phyloP scores from a whole-genome alignment of 805 yeast genomes.

The Ogataea ganodermae region DNA sequence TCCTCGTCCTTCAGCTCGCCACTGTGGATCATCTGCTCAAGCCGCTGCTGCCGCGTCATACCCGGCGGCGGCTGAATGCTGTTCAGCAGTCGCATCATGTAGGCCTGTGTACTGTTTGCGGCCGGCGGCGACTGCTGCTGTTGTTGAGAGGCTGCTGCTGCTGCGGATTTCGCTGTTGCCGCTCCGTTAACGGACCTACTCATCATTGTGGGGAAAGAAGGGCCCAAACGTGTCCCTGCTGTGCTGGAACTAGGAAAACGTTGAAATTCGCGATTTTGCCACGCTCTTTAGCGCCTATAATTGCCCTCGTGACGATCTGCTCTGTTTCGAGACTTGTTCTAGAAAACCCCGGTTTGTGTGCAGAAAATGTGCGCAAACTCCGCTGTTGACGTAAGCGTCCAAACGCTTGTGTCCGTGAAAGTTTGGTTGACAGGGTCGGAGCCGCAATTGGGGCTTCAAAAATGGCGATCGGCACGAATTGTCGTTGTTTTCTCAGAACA shows the following conservation, averaged over 20 bases:
- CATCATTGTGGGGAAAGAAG: constrained; percentile 9
- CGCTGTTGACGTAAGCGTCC: background rate
- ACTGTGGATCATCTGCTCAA: constrained; percentile 34
- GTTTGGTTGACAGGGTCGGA: background rate
- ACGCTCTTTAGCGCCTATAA: background rate
- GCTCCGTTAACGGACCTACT: constrained; percentile 16
- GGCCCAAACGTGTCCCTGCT: background rate
- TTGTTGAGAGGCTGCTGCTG: constrained; percentile 5
- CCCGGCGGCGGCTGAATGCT: constrained; percentile 38
- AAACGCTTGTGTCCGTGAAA: background rate
- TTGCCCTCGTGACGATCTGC: background rate
- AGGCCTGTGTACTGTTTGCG: constrained; percentile 23
- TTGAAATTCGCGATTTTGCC: background rate
- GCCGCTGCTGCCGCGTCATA: constrained; percentile 35
- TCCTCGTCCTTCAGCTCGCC: constrained; percentile 36
- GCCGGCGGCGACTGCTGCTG: background rate
- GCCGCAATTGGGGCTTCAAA: background rate
- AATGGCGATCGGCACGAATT: background rate
- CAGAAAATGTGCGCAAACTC: background rate
- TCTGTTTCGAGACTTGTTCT: background rate
- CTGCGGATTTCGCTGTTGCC: background rate
- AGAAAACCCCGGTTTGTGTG: background rate
- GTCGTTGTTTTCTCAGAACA: background rate
- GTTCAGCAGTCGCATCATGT: constrained; percentile 31
- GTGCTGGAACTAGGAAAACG: background rate